These are phyloP conservation scores for Phytopythium oedochilum DNA, from an alignment of 352 stramenopile genomes.

Conservation along the genomic window DNA sequence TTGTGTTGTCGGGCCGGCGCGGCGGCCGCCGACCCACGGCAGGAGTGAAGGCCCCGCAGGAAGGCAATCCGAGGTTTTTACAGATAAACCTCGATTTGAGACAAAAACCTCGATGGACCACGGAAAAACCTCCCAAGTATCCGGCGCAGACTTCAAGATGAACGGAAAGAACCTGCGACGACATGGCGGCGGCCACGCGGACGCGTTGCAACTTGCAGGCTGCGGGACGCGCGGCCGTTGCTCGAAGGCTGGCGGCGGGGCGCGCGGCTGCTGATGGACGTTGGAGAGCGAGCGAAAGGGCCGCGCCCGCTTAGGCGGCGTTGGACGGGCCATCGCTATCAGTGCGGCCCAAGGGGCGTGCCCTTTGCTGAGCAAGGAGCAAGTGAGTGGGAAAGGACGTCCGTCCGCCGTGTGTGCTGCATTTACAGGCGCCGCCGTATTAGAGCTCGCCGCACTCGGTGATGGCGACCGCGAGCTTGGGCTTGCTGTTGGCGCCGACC, in stretches of 20 bases:
- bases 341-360: not conserved
- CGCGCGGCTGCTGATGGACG: not conserved
- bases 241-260: not conserved
- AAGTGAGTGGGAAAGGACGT: not conserved
- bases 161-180: no score
- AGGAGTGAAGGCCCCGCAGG: not conserved
- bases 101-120: not conserved
- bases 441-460: constrained; percentile 90
- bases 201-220: no score
- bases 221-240: not conserved
- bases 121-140: not conserved
- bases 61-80: constrained; percentile 1
- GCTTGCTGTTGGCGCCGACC: constrained; percentile 79
- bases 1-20: constrained; percentile 1
- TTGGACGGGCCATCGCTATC: no score
- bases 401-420: no score
- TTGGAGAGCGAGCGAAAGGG: no score
- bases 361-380: not conserved
- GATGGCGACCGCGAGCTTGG: constrained; percentile 83
- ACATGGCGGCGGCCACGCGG: no score
- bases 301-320: no score
- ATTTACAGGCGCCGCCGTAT: no score
- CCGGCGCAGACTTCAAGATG: not conserved
- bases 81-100: not conserved
- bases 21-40: not conserved